Percentiles rank a stretch among this genome's conserved stretches.
Conservation (phyloP, 2,329 filamentous ascomycete species). For the Ophiostoma pallidulum region DNA sequence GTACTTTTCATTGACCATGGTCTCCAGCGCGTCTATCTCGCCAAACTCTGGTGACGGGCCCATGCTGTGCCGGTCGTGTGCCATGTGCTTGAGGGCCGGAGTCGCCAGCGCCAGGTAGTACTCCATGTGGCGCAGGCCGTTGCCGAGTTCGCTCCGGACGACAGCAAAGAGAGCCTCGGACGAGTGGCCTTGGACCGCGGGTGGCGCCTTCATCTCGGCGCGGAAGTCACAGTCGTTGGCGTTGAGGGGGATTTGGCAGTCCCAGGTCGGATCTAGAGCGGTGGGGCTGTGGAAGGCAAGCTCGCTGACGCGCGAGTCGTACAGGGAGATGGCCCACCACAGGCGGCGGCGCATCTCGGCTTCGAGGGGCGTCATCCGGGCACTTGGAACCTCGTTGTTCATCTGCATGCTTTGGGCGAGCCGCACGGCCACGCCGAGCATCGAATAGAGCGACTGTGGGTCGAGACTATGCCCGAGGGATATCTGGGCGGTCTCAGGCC, state of each 20-base stretch:
- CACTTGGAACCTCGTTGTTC: constrained; percentile 34
- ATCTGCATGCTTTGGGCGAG: constrained; percentile 46
- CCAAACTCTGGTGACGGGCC: constrained; percentile 16
- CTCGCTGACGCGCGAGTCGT: constrained; percentile 48
- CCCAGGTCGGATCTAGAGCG: constrained; percentile 28
- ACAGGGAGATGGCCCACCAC: constrained; percentile 51
- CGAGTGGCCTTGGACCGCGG: constrained; percentile 4
- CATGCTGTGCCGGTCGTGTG: constrained; percentile 6
- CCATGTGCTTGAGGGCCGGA: constrained; percentile 23
- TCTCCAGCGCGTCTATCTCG: constrained; percentile 28
- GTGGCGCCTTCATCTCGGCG: constrained; percentile 21
- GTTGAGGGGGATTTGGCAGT: constrained; percentile 35
- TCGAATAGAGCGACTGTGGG: constrained; percentile 41
- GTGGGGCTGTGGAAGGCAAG: constrained; percentile 30
- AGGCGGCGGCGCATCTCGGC: constrained; percentile 51
- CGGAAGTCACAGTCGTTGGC: constrained; percentile 37
- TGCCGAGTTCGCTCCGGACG: constrained; percentile 30
- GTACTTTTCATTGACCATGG: constrained; percentile 36
- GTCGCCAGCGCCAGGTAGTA: constrained; percentile 29
- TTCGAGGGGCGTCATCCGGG: constrained; percentile 35
- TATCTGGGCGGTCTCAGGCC: constrained; percentile 28
- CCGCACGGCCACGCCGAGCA: constrained; percentile 45
- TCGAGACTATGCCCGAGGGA: constrained; percentile 34
- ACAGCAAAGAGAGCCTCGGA: constrained; percentile 36
- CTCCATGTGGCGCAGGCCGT: constrained; percentile 27